Conservation (phyloP, 768 basidiomycete species). For the Boletus huronensis region DNA sequence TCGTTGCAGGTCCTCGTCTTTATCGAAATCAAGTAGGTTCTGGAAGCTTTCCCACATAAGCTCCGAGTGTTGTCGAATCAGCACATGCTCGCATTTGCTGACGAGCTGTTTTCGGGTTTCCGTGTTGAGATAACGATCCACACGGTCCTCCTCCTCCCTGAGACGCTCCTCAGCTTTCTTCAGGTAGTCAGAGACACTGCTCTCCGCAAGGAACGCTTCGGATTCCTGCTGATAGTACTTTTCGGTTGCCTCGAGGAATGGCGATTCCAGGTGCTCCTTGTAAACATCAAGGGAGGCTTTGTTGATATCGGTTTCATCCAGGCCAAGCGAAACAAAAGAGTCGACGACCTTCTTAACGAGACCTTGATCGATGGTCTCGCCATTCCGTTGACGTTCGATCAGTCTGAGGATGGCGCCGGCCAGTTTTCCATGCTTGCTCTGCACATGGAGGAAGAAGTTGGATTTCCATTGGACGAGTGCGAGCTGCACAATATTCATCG, state of each 20-base stretch:
- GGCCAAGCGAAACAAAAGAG: slow-evolving; percentile 90
- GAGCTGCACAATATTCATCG: slow-evolving; percentile 45
- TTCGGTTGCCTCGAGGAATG: slow-evolving; percentile 87
- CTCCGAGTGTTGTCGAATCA: slow-evolving; percentile 82
- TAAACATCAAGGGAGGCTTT: slow-evolving; percentile 93
- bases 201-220: slow-evolving; percentile 81
- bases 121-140: slow-evolving; percentile 89
- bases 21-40: slow-evolving; percentile 83
- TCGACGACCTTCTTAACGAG: slow-evolving; percentile 94
- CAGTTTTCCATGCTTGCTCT: slow-evolving; percentile 75
- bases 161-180: slow-evolving; percentile 92
- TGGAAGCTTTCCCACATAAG: slow-evolving; percentile 95
- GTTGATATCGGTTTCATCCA: slow-evolving; percentile 90
- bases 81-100: slow-evolving; percentile 84
- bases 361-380: slow-evolving; percentile 89
- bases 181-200: slow-evolving; percentile 90
- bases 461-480: slow-evolving; percentile 95
- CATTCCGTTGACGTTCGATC: slow-evolving; percentile 92
- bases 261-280: slow-evolving; percentile 82
- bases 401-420: slow-evolving; percentile 84
- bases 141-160: slow-evolving; percentile 91
- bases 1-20: slow-evolving; percentile 89
- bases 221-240: slow-evolving; percentile 92
- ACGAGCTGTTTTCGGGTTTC: slow-evolving; percentile 80
- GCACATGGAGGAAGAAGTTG: slow-evolving; percentile 87